Percentiles rank a stretch among this genome's conserved stretches.
phyloP scores from a whole-genome alignment of 176 grass and related monocot species.

The Triticum dicoccoides region DNA sequence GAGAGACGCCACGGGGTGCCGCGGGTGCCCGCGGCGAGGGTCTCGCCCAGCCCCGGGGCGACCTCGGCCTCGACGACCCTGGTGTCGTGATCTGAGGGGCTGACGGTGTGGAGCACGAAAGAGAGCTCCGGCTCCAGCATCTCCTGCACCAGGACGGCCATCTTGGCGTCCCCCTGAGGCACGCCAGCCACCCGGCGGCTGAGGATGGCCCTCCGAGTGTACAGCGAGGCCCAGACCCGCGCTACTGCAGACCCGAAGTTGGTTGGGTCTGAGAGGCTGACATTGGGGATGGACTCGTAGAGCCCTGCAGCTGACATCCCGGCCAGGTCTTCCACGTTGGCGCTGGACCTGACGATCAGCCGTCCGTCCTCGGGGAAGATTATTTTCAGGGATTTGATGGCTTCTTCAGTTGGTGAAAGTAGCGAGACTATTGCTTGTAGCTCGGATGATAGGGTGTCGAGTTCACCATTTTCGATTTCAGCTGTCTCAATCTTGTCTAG shows the following conservation, averaged over 20 bases:
- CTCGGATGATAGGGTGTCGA: slow-evolving; percentile 61
- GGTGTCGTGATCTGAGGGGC: slow-evolving; percentile 62
- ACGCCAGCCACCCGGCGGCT: slow-evolving; percentile 77
- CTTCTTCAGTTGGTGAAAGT: slow-evolving; percentile 56
- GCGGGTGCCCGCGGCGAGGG: slow-evolving; percentile 82
- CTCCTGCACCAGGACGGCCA: slow-evolving; percentile 93
- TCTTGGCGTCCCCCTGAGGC: slow-evolving; percentile 69
- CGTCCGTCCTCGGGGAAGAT: slow-evolving; percentile 49
- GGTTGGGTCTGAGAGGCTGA: slow-evolving; percentile 51
- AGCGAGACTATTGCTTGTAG: slow-evolving; percentile 64
- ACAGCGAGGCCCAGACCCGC: slow-evolving; percentile 87
- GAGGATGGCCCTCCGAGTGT: slow-evolving; percentile 85
- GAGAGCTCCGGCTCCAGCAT: slow-evolving; percentile 81
- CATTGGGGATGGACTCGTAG: slow-evolving; percentile 92
- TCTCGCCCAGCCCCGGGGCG: slow-evolving; percentile 83
- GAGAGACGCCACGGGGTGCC: slow-evolving; percentile 93
- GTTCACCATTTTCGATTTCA: slow-evolving; percentile 69
- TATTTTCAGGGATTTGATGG: slow-evolving; percentile 46
- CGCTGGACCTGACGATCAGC: slow-evolving; percentile 90
- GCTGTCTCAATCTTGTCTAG: slow-evolving; percentile 69
- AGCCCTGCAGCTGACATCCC: slow-evolving; percentile 97
- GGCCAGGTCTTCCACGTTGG: slow-evolving; percentile 95
- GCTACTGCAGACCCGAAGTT: slow-evolving; percentile 61
- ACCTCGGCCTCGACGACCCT: slow-evolving; percentile 73
- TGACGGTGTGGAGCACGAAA: slow-evolving; percentile 92